Conservation (phyloP, 139 green algal genomes). For the Closterium sp. region DNA sequence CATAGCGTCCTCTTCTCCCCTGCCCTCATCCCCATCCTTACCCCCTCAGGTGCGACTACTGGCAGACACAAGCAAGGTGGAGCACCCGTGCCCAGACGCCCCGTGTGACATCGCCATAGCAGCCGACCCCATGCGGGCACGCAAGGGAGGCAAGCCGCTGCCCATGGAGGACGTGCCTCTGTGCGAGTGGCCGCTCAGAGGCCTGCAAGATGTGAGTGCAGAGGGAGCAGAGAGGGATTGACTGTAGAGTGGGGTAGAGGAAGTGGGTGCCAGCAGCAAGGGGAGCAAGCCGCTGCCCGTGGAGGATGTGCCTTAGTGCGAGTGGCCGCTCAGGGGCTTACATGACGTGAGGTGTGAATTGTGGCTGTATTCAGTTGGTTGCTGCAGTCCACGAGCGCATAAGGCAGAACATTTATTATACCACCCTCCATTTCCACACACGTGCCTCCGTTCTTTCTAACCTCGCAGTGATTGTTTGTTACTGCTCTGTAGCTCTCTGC, state of each 20-base stretch:
- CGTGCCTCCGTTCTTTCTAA: too few species aligned
- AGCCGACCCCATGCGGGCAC: slow-evolving; percentile 30
- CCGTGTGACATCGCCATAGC: slow-evolving; percentile 31
- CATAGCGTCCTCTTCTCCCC: too few species aligned
- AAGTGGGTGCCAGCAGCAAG: not conserved
- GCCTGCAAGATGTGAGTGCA: not conserved
- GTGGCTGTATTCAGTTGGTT: too few species aligned
- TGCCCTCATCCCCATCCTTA: too few species aligned
- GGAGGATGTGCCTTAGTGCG: slow-evolving; percentile 39
- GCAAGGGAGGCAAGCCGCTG: slow-evolving; percentile 23
- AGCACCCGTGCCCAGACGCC: not conserved
- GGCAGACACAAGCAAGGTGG: not conserved
- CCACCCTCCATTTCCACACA: too few species aligned
- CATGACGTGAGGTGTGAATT: slow-evolving; percentile 3
- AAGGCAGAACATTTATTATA: too few species aligned
- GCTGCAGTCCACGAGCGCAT: too few species aligned
- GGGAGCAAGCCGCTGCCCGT: slow-evolving; percentile 30
- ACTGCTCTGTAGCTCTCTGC: too few species aligned
- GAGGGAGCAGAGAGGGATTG: too few species aligned
- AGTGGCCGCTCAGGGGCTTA: slow-evolving; percentile 26
- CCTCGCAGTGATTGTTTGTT: too few species aligned
- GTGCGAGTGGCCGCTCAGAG: slow-evolving; percentile 36
- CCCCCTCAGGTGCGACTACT: not conserved
- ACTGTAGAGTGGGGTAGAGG: too few species aligned
- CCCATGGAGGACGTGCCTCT: slow-evolving; percentile 49